Percentiles rank a stretch among this genome's conserved stretches.
These are phyloP conservation scores for Malassezia sp. DNA, from an alignment of 1,284 basidiomycete species.

Conservation along the genomic window DNA sequence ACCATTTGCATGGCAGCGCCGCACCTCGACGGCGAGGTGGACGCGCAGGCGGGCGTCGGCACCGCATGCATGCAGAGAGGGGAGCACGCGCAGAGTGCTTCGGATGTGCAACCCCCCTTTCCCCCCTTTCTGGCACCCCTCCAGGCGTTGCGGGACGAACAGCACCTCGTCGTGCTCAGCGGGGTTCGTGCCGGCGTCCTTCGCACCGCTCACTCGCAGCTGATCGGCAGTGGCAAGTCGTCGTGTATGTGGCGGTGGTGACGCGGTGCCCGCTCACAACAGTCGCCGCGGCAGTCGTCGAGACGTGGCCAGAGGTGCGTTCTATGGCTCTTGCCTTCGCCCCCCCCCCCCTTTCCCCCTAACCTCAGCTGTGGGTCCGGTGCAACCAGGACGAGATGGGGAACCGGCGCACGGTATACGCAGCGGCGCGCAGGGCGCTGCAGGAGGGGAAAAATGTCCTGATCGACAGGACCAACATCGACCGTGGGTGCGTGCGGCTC, in stretches of 20 bases:
- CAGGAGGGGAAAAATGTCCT: slow-evolving; percentile 11
- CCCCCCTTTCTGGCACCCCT: not conserved
- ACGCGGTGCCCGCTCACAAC: not conserved
- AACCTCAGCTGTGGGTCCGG: slow-evolving; percentile 8
- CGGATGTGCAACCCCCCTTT: no score
- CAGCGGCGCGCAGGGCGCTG: slow-evolving; percentile 1
- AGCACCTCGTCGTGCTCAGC: slow-evolving; percentile 12
- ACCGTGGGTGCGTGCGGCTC: not conserved
- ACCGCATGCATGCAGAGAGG: no score
- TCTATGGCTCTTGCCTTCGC: no score
- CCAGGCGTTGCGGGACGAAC: not conserved
- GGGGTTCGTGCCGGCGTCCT: slow-evolving; percentile 2
- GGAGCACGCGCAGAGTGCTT: no score
- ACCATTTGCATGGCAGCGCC: not conserved
- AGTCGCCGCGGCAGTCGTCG: slow-evolving; percentile 15
- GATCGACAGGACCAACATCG: slow-evolving; percentile 18
- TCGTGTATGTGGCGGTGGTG: slow-evolving; percentile 20
- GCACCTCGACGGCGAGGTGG: no score
- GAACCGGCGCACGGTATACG: slow-evolving; percentile 5
- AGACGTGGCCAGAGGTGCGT: slow-evolving; percentile 4
- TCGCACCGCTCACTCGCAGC: not conserved
- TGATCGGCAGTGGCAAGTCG: slow-evolving; percentile 20
- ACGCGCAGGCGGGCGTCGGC: no score
- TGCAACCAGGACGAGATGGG: slow-evolving; percentile 19
- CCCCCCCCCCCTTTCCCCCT: no score